phyloP scores from a whole-genome alignment of 2,329 filamentous ascomycete species.

The Pseudogymnoascus verrucosus region DNA sequence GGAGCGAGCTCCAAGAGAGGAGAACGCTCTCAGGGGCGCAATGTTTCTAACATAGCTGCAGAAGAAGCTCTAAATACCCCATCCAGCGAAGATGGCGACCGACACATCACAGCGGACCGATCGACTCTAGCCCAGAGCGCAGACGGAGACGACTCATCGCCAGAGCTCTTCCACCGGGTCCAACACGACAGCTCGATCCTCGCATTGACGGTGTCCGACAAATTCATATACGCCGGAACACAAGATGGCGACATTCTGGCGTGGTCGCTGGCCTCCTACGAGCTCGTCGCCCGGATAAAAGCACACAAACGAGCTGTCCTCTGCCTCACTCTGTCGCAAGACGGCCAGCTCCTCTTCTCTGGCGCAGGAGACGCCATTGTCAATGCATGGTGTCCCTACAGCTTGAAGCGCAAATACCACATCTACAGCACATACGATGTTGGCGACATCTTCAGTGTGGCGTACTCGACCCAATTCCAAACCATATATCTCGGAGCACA shows the following conservation, averaged over 20 bases:
- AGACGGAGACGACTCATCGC: constrained; percentile 27
- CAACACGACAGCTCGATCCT: constrained; percentile 74
- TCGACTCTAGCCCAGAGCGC: neutral
- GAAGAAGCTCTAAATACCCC: neutral
- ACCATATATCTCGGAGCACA: constrained; percentile 89
- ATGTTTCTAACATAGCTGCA: constrained; percentile 1
- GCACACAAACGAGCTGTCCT: constrained; percentile 90
- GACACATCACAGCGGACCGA: neutral
- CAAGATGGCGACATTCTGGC: constrained; percentile 89
- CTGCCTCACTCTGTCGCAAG: constrained; percentile 69
- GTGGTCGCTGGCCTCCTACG: constrained; percentile 84
- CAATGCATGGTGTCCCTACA: constrained; percentile 81
- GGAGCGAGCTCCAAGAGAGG: neutral
- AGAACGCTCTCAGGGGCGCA: neutral
- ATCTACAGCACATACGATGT: constrained; percentile 92
- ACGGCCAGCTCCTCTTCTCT: constrained; percentile 72
- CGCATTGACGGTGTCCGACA: constrained; percentile 69
- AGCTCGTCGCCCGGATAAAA: constrained; percentile 68
- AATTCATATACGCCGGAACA: constrained; percentile 83
- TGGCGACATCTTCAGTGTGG: constrained; percentile 92
- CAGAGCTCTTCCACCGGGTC: constrained; percentile 66
- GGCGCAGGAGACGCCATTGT: constrained; percentile 89
- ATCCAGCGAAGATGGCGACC: constrained; percentile 1
- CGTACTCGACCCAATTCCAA: constrained; percentile 70
- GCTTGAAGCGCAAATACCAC: constrained; percentile 71